Percentiles rank a stretch among this genome's conserved stretches.
phyloP scores from a whole-genome alignment of 176 grass and related monocot genomes.

The Cymbopogon citratus region DNA sequence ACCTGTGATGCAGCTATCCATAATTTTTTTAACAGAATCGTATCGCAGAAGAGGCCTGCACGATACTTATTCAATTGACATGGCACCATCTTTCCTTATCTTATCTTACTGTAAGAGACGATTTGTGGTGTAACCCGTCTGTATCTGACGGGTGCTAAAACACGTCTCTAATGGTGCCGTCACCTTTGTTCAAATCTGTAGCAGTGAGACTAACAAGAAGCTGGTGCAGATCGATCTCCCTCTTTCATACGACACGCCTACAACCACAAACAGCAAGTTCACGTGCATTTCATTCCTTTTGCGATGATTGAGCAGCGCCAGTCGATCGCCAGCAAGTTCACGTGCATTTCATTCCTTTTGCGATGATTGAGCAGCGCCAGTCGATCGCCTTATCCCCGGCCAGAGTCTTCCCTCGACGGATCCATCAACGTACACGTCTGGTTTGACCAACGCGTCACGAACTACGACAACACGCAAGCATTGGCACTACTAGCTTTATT shows the following conservation, averaged over 20 bases:
- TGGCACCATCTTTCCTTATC: no score
- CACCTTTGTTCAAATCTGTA: no score
- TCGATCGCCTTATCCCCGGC: background rate
- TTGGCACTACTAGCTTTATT: constrained; percentile 18
- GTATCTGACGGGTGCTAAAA: no score
- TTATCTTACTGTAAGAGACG: no score
- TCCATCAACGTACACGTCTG: background rate
- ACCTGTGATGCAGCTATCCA: no score
- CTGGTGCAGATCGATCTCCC: no score
- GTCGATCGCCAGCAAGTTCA: constrained; percentile 10
- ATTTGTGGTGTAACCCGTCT: no score
- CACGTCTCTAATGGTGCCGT: no score
- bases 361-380: background rate
- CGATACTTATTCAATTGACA: background rate
- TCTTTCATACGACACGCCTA: background rate
- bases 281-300: background rate
- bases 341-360: background rate
- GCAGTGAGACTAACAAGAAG: background rate
- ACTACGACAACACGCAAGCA: background rate
- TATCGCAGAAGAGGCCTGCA: background rate
- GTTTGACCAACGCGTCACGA: background rate
- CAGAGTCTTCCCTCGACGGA: background rate
- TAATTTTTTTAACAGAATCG: no score
- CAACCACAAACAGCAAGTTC: background rate
- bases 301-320: background rate